A percentile compares a stretch with the other conserved stretches of the same genome.
Evolutionary conservation across 2,329 filamentous ascomycete genomes (phyloP).

Genomic region (Dothiorella sarmentorum): DNA sequence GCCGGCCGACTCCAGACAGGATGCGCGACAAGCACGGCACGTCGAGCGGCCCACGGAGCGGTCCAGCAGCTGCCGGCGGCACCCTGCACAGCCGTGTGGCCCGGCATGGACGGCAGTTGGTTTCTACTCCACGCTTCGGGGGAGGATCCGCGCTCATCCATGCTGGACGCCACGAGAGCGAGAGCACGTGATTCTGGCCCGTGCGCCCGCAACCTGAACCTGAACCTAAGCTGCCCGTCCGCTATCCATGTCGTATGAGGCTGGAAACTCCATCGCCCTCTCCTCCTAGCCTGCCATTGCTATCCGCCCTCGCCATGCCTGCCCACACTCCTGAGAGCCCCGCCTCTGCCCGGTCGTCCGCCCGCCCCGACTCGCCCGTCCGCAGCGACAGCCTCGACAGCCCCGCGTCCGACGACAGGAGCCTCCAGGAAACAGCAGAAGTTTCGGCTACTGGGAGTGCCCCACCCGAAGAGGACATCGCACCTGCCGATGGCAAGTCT

Average conservation of each 20-base stretch:
- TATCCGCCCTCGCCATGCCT: constrained; percentile 5
- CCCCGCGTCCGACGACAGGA: not conserved
- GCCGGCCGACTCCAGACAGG: not conserved
- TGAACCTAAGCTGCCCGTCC: too few relatives aligned
- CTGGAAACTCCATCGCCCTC: not conserved
- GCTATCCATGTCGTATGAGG: constrained; percentile 10
- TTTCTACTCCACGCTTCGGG: not conserved
- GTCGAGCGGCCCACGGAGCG: too few relatives aligned
- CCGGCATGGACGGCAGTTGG: not conserved
- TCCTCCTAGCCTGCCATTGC: not conserved
- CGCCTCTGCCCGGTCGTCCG: not conserved
- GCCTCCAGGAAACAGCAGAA: constrained; percentile 4
- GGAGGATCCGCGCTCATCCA: not conserved
- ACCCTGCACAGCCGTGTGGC: not conserved
- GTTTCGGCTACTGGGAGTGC: constrained; percentile 4
- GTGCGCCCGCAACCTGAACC: not conserved
- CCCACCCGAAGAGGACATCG: not conserved
- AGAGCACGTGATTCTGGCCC: not conserved
- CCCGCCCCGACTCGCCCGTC: not conserved
- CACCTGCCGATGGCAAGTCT: not conserved
- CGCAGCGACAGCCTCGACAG: not conserved
- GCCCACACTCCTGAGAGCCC: not conserved
- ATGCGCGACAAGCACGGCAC: too few relatives aligned
- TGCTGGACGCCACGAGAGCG: not conserved
- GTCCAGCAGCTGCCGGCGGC: not conserved